Conservation (phyloP, 2,329 filamentous ascomycete species). For the Thelonectria discophora region DNA sequence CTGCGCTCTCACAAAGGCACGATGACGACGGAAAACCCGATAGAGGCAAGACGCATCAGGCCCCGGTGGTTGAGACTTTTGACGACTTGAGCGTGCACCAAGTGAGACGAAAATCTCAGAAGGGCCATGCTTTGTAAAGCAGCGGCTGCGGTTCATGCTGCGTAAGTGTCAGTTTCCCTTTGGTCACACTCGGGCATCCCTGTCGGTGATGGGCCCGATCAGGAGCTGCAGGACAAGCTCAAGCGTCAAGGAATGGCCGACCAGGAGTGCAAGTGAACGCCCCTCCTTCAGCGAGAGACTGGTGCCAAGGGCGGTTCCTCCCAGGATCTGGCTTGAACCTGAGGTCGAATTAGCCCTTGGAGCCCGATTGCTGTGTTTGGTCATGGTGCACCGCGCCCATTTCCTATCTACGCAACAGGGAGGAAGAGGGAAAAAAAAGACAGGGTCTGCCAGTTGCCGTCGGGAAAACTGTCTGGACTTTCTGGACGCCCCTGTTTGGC, state of each 20-base stretch:
- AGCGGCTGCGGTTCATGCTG: slow-evolving; percentile 9
- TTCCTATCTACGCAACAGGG: neutral
- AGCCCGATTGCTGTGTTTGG: slow-evolving; percentile 7
- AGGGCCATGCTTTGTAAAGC: neutral
- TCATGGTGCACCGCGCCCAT: too few species aligned
- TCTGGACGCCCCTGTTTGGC: neutral
- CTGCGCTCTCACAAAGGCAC: slow-evolving; percentile 2
- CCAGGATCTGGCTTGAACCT: slow-evolving; percentile 11
- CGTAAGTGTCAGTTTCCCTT: slow-evolving; percentile 18
- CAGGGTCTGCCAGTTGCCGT: neutral
- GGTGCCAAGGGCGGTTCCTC: slow-evolving; percentile 15
- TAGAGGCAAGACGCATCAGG: neutral
- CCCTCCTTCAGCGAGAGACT: slow-evolving; percentile 22
- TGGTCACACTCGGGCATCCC: slow-evolving; percentile 22
- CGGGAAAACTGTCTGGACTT: slow-evolving; percentile 15
- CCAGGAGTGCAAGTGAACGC: slow-evolving; percentile 16
- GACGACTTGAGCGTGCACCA: neutral
- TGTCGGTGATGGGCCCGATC: slow-evolving; percentile 19
- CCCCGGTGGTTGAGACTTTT: neutral
- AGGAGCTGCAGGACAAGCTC: slow-evolving; percentile 21
- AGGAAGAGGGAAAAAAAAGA: neutral
- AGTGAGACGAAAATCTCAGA: neutral
- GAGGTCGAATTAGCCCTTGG: slow-evolving; percentile 12
- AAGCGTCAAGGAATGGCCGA: slow-evolving; percentile 18
- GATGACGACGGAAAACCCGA: neutral